Conservation (phyloP, 2,329 filamentous ascomycete species). For the Sodiomyces alkalinus region DNA sequence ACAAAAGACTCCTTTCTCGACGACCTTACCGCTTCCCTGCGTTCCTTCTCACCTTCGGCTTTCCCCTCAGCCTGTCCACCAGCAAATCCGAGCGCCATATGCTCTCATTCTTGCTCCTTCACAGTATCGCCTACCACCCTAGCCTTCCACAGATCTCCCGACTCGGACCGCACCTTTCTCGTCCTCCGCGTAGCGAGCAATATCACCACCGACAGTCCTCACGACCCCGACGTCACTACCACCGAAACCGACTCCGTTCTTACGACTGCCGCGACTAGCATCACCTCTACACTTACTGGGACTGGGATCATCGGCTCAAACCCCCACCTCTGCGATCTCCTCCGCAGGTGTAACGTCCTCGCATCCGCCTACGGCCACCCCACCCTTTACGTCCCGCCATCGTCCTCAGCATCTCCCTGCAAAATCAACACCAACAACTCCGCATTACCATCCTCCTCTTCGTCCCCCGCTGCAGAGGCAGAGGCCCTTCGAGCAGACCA, state of each 20-base stretch:
- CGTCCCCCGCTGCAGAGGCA: slow-evolving; percentile 5
- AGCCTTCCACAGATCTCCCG: slow-evolving; percentile 35
- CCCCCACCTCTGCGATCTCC: slow-evolving; percentile 43
- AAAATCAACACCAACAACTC: no score
- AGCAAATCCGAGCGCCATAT: slow-evolving; percentile 23
- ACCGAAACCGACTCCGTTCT: neutral
- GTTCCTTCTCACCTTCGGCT: neutral
- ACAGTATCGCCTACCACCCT: slow-evolving; percentile 22
- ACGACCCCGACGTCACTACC: neutral
- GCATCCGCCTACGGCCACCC: slow-evolving; percentile 49
- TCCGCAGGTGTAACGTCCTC: slow-evolving; percentile 51
- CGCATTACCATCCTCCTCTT: no score
- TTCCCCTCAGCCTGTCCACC: no score
- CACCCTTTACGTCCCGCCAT: slow-evolving; percentile 55
- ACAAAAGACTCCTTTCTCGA: slow-evolving; percentile 54
- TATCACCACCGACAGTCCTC: neutral
- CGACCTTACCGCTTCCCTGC: slow-evolving; percentile 29
- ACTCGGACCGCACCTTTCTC: slow-evolving; percentile 66
- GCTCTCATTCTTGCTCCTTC: no score
- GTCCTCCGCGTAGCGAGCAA: slow-evolving; percentile 46
- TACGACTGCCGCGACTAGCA: slow-evolving; percentile 7
- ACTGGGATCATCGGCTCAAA: slow-evolving; percentile 18
- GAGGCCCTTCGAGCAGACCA: slow-evolving; percentile 15
- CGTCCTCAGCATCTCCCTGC: no score
- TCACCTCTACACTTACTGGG: slow-evolving; percentile 4